Percentiles rank a stretch among this genome's conserved stretches.
Conservation (phyloP, 176 grass and related monocot species). For the Phragmites australis region DNA sequence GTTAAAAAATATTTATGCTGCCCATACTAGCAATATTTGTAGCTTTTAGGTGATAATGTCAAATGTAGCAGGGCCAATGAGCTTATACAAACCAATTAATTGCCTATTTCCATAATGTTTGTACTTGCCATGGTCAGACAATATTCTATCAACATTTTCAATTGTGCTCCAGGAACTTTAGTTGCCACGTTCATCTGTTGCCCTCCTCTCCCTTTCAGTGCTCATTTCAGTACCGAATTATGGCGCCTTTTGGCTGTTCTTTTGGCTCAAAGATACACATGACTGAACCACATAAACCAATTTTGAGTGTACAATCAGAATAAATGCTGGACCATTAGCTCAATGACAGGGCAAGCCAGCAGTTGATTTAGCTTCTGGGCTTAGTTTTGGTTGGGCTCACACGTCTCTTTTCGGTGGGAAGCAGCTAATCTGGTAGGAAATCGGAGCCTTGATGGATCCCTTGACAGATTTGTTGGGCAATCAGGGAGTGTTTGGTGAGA, state of each 20-base stretch:
- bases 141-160: not conserved
- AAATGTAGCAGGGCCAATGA: no score
- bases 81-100: not conserved
- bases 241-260: conserved; percentile 8
- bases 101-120: not conserved
- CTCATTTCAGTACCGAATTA: conserved; percentile 14
- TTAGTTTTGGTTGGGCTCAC: conserved; percentile 23
- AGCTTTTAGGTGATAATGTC: not conserved
- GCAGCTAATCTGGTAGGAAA: conserved; percentile 45
- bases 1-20: not conserved
- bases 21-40: not conserved
- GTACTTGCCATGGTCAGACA: not conserved
- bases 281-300: conserved; percentile 29
- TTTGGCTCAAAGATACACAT: conserved; percentile 8
- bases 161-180: not conserved
- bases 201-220: not conserved
- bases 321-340: conserved; percentile 20
- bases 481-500: conserved; percentile 36
- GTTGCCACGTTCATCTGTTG: conserved; percentile 3
- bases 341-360: not conserved
- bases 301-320: not conserved
- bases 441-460: not conserved
- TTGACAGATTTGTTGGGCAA: conserved; percentile 10
- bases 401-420: not conserved
- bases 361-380: conserved; percentile 28